Conservation (phyloP, 2,329 filamentous ascomycete species). For the Fusarium bactridioides region DNA sequence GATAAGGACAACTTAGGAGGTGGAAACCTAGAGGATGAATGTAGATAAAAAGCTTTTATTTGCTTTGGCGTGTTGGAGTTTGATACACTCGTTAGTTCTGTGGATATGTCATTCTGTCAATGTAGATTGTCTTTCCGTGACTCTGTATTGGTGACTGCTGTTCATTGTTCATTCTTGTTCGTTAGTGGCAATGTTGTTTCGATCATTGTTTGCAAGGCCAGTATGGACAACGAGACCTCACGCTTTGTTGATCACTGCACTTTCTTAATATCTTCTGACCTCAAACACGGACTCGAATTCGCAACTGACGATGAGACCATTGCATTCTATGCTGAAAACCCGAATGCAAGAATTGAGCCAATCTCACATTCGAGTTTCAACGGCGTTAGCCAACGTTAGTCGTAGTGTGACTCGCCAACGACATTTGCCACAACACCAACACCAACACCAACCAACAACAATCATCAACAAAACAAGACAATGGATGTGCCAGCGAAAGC, state of each 20-base stretch:
- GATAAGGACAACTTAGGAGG: slow-evolving; percentile 18
- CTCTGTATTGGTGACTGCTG: background rate
- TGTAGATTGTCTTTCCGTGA: background rate
- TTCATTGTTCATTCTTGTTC: background rate
- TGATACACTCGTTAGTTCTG: slow-evolving; percentile 26
- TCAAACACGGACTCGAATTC: background rate
- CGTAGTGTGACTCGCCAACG: background rate
- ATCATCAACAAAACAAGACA: background rate
- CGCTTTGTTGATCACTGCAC: background rate
- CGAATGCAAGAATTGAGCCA: background rate
- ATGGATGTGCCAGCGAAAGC: rapidly evolving
- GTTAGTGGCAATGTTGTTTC: background rate
- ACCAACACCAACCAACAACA: background rate
- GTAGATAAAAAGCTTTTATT: slow-evolving; percentile 31
- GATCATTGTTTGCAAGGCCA: background rate
- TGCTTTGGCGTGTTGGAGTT: slow-evolving; percentile 34
- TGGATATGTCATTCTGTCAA: background rate
- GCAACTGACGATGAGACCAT: background rate
- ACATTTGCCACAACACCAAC: background rate
- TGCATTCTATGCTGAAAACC: too few species aligned
- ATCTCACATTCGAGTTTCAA: background rate
- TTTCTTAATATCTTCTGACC: too few species aligned
- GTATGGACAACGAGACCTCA: background rate
- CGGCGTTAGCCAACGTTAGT: background rate
- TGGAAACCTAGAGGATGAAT: slow-evolving; percentile 17